phyloP scores from a whole-genome alignment of 805 yeast species.

The Torulaspora indica region DNA sequence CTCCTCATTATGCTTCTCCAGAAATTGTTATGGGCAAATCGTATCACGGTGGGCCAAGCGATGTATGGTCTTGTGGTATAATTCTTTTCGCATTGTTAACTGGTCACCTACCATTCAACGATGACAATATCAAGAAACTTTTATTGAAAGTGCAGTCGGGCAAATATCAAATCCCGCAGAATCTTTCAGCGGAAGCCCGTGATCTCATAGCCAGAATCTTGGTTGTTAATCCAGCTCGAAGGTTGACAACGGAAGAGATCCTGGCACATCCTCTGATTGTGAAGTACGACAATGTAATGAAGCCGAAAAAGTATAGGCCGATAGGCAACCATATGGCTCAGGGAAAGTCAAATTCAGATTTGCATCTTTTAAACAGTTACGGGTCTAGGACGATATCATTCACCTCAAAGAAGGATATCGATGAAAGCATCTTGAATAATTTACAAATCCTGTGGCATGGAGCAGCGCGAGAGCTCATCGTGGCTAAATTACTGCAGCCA shows the following conservation, averaged over 20 bases:
- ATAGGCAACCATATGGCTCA: conserved; percentile 10
- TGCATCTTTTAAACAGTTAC: conserved; percentile 22
- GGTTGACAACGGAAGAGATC: conserved; percentile 66
- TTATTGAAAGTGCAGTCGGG: conserved; percentile 75
- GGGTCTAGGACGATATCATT: conserved; percentile 21
- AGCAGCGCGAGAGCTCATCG: conserved; percentile 52
- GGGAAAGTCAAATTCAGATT: conserved; percentile 31
- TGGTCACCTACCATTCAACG: conserved; percentile 80
- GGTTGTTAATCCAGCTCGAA: conserved; percentile 61
- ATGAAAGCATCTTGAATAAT: conserved; percentile 67
- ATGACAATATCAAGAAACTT: conserved; percentile 67
- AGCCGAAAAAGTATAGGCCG: conserved; percentile 13
- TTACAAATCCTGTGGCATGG: conserved; percentile 81
- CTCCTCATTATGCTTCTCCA: conserved; percentile 87
- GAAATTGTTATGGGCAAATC: conserved; percentile 75
- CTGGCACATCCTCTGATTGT: conserved; percentile 70
- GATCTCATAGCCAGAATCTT: conserved; percentile 63
- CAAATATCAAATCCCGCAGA: conserved; percentile 63
- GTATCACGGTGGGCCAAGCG: conserved; percentile 81
- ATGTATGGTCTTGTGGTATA: conserved; percentile 87
- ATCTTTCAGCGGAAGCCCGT: conserved; percentile 58
- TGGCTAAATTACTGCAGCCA: conserved; percentile 49
- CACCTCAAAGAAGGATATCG: conserved; percentile 47
- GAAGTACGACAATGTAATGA: conserved; percentile 50
- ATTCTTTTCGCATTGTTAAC: conserved; percentile 72